Conservation (phyloP, 192 early-diverging fungal species). For the Obelidium mucronatum region DNA sequence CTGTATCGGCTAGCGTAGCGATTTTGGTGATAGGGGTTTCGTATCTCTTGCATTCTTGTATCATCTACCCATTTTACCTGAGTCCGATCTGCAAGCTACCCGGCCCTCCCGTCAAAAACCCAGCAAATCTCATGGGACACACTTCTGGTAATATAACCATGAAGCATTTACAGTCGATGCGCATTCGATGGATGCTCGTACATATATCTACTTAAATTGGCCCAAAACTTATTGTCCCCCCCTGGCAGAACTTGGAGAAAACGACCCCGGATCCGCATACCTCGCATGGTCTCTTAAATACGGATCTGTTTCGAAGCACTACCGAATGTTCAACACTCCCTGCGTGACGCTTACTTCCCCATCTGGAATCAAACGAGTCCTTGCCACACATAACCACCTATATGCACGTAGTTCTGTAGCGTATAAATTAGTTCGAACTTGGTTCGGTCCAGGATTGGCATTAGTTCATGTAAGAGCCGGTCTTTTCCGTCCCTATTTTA, state of each 20-base stretch:
- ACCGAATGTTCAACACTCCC: background rate
- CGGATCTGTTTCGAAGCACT: background rate
- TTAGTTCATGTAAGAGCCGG: too few species aligned
- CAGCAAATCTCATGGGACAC: too few species aligned
- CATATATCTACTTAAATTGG: too few species aligned
- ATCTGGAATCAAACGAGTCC: background rate
- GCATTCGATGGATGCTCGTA: too few species aligned
- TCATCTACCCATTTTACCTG: conserved; percentile 3
- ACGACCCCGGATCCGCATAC: background rate
- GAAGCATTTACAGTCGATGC: too few species aligned
- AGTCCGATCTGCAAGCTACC: background rate
- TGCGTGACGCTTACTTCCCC: background rate
- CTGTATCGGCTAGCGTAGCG: too few species aligned
- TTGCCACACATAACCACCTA: background rate
- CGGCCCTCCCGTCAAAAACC: background rate
- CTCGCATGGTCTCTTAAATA: background rate
- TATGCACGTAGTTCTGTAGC: background rate
- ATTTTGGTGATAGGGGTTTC: background rate
- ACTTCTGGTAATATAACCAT: too few species aligned
- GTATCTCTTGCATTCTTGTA: background rate
- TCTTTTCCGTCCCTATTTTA: too few species aligned
- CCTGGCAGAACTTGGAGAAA: background rate
- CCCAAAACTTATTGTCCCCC: background rate
- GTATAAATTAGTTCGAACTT: background rate
- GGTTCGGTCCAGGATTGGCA: background rate